phyloP scores from a whole-genome alignment of 2,329 filamentous ascomycete genomes.

The Hypomyces perniciosus region DNA sequence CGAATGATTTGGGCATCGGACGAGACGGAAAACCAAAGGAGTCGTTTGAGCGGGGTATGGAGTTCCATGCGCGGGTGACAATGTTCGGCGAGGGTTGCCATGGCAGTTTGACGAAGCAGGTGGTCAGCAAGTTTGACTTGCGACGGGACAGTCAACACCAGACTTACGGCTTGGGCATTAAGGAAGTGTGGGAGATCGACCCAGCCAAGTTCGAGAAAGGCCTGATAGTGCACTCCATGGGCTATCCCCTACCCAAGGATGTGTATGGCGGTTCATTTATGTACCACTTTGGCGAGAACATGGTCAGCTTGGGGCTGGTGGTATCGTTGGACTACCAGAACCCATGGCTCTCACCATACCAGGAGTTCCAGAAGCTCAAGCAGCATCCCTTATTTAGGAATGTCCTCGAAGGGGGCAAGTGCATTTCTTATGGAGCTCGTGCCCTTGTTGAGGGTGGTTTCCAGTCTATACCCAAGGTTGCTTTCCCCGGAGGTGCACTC shows the following conservation, averaged over 20 bases:
- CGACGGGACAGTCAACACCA: constrained; percentile 85
- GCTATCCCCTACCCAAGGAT: constrained; percentile 80
- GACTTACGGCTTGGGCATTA: constrained; percentile 90
- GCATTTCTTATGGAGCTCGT: constrained; percentile 90
- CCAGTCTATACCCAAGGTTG: constrained; percentile 94
- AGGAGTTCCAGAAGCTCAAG: constrained; percentile 98
- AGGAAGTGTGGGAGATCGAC: constrained; percentile 95
- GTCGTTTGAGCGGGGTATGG: constrained; percentile 93
- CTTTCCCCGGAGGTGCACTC: constrained; percentile 90
- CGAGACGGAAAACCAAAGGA: constrained; percentile 81
- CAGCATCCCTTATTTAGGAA: constrained; percentile 85
- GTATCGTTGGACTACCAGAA: constrained; percentile 94
- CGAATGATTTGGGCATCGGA: constrained; percentile 84
- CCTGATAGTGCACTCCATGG: constrained; percentile 81
- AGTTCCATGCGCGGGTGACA: constrained; percentile 89
- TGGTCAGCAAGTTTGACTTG: constrained; percentile 89
- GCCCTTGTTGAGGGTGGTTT: constrained; percentile 92
- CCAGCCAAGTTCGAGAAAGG: constrained; percentile 89
- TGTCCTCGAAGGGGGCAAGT: constrained; percentile 92
- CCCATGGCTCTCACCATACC: constrained; percentile 91
- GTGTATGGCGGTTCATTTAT: constrained; percentile 98
- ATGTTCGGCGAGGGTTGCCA: constrained; percentile 94
- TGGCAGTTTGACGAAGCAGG: constrained; percentile 89
- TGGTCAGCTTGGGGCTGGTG: constrained; percentile 87
- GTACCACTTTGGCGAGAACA: constrained; percentile 98